phyloP scores from a whole-genome alignment of 306 rosid species.

The Cucurbita argyrosperma region DNA sequence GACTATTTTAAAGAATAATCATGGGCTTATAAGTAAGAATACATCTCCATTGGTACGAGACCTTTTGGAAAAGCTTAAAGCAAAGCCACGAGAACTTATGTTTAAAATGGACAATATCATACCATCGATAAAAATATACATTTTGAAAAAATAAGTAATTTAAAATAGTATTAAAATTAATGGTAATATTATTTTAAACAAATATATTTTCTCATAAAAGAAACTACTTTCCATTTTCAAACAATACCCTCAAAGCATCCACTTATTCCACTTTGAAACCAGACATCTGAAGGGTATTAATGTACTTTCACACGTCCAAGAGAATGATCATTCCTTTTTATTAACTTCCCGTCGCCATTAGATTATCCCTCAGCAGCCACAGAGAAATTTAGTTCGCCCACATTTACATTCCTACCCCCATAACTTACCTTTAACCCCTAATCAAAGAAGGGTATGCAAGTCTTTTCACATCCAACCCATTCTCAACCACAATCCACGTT shows the following conservation, averaged over 20 bases:
- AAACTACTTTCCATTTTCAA: too few relatives aligned
- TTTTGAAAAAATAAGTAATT: too few relatives aligned
- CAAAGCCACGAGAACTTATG: too few relatives aligned
- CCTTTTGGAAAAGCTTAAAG: too few relatives aligned
- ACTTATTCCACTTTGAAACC: neutral
- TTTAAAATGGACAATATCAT: too few relatives aligned
- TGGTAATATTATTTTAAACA: neutral
- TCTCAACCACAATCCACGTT: neutral
- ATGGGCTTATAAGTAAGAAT: too few relatives aligned
- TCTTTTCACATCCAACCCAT: neutral
- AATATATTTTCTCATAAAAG: neutral
- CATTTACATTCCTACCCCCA: neutral
- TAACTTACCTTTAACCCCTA: neutral
- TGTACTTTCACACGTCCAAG: neutral
- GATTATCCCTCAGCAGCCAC: neutral
- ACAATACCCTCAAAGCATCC: neutral
- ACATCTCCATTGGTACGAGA: too few relatives aligned
- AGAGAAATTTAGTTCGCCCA: neutral
- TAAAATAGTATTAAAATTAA: too few relatives aligned
- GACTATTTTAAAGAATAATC: too few relatives aligned
- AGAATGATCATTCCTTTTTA: neutral
- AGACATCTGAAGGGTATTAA: neutral
- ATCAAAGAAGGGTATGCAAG: neutral
- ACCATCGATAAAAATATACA: too few relatives aligned
- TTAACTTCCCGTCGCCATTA: neutral